Evolutionary conservation across 1,139 yeast genomes (phyloP), one percentile per base, ranked within the genome.

Genomic region (Taphrina confusa): DNA sequence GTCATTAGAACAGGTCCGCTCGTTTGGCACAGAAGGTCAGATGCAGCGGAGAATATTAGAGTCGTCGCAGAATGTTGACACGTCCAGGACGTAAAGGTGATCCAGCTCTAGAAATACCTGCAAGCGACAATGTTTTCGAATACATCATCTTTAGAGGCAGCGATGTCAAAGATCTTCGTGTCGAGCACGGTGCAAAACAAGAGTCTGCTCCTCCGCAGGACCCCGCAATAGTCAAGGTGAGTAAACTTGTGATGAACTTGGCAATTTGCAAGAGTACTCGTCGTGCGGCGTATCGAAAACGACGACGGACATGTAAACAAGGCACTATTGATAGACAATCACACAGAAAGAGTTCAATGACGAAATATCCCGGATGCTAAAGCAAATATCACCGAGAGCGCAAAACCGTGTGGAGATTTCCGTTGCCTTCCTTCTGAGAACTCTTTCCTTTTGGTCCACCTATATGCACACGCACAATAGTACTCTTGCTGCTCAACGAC

Each of bases 91-190:
- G 98, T 68, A 79, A 86, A 68, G 83, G 83, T 34, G 87, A 85
- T 71, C 86, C 89, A 0, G 73, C 79, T 23, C 78, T 80, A 65
- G 96, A 89, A 71, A 84, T 90, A 46, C 81, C 84, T 61, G 89
- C 97, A 4, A 82, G 87, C 62, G 78, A 78, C 44, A 87, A 84
- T 57, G 79, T 86, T 18, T 88, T 83, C 71, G 92, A 88, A 46
- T 82, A 82, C 65, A 91, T 92, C 63, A 90, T 87, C 55, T 87
- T 92, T 72, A 82, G 94, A 66, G 98, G 98, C 40, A 83, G 89
- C 37, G 97, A 91, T 69, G 97, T 92, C 40, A 87, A 88, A 74
- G 96, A 88, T 70, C 79, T 92, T 72, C 82, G 84, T 65, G 95
- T 92, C 64, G 69, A 66, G 37, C 66, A 63, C 28, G 79, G 91